phyloP scores from a whole-genome alignment of 2,329 filamentous ascomycete genomes.

The Ceratocystis ficicola region DNA sequence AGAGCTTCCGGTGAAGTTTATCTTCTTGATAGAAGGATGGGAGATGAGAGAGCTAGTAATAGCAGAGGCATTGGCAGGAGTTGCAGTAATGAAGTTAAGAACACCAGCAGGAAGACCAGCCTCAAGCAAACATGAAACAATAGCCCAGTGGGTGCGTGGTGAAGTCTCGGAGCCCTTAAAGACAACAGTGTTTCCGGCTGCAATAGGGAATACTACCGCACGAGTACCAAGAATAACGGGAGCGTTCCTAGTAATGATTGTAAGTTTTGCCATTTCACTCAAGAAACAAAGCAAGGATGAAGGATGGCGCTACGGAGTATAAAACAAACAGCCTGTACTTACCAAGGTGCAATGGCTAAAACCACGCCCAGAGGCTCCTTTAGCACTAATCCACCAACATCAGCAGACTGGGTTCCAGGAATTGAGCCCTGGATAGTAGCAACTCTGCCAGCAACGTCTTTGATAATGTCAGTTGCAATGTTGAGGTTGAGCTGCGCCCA shows the following conservation, averaged over 20 bases:
- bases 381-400: conserved; percentile 46
- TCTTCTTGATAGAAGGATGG: conserved; percentile 56
- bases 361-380: conserved; percentile 71
- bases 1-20: conserved; percentile 79
- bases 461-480: conserved; percentile 31
- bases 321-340: conserved; percentile 25
- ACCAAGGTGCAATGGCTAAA: conserved; percentile 73
- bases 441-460: conserved; percentile 36
- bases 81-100: conserved; percentile 57
- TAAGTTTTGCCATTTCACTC: not conserved
- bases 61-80: conserved; percentile 52
- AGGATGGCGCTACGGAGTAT: not conserved
- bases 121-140: conserved; percentile 53
- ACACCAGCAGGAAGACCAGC: conserved; percentile 66
- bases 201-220: conserved; percentile 52
- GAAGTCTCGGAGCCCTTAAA: conserved; percentile 60
- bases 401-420: conserved; percentile 28
- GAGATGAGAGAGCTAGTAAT: conserved; percentile 58
- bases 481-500: conserved; percentile 36
- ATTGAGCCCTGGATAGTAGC: conserved; percentile 31
- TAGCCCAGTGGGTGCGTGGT: conserved; percentile 50
- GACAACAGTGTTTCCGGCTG: conserved; percentile 64
- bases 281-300: not conserved
- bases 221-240: conserved; percentile 44
- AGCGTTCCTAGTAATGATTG: conserved; percentile 38